Evolutionary conservation across 768 basidiomycete species (phyloP), one percentile per base, ranked within the genome.

Genomic region (Dendrothele bispora): DNA sequence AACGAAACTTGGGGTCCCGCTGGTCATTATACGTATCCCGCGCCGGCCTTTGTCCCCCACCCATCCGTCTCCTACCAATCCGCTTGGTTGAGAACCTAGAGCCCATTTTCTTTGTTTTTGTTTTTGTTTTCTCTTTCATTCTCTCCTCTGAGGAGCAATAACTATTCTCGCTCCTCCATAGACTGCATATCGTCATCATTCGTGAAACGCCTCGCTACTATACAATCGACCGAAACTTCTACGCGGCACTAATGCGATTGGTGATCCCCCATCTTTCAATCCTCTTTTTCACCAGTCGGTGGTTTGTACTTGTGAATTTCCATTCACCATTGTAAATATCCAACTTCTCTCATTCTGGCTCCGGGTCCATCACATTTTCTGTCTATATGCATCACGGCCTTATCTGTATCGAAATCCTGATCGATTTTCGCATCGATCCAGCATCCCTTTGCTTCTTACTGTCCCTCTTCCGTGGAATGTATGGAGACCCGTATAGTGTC

Each of bases 21-120:
- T 10, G 65, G 66, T 30, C 71, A 72, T 46, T 78, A 77, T 59
- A 59, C 65, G 39, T 66, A 67, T 46, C 63, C 58, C 55, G 72
- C 67, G 52, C 73, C 72, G 48, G 61, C 73, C 20, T 75, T 78
- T 48, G 68, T 65, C 21, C 71, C 71, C 41, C 69, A 71, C 22
- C 68, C 69, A 40, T 56, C 71, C 39, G 54, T 76, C 56, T 67
- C 69, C 58, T 69, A 75, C 59, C 78, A 74, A 52, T 68, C 80
- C 35, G 61, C 74, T 39, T 79, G 78, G 78, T 65, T 78, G 53
- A 71, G 69, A 58, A 70, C 71, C n/a, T 35, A 80, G 66, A 78
- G 59, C 46, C 36, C 42, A 45, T 51, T 17, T 29, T 43, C 27
- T 39, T 46, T 43, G 35, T 39, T 45, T 54, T 50, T 46, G 49